Evolutionary conservation across 768 basidiomycete genomes (phyloP).

Genomic region (Pholiota conissans): DNA sequence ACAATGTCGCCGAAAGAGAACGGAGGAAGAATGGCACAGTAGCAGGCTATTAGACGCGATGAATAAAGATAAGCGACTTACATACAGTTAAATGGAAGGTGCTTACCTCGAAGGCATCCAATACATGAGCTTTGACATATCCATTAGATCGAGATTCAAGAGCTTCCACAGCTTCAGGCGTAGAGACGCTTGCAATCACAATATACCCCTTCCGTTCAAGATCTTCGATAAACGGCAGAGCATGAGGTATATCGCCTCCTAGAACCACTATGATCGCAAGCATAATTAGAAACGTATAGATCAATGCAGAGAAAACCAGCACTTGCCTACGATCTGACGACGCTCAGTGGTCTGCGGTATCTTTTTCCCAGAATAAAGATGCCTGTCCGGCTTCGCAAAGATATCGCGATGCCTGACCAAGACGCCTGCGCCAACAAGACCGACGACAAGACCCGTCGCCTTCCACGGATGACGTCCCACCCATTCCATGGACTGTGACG

Average conservation of each 20-base stretch:
- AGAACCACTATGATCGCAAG: conserved; percentile 59
- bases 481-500: conserved; percentile 53
- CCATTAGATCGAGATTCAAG: conserved; percentile 72
- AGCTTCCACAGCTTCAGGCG: conserved; percentile 59
- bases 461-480: conserved; percentile 61
- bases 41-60: conserved; percentile 49
- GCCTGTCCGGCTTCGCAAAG: conserved; percentile 29
- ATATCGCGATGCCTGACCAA: conserved; percentile 54
- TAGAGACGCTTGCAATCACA: conserved; percentile 77
- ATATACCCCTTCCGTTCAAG: conserved; percentile 82
- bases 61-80: neutral
- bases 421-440: conserved; percentile 61
- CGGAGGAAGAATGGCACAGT: conserved; percentile 77
- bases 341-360: conserved; percentile 46
- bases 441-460: conserved; percentile 51
- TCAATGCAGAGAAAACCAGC: neutral
- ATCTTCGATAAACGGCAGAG: conserved; percentile 68
- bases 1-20: conserved; percentile 76
- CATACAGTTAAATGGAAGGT: neutral
- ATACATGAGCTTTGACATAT: conserved; percentile 77
- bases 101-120: conserved; percentile 73
- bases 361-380: conserved; percentile 43
- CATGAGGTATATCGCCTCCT: conserved; percentile 76
- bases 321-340: conserved; percentile 71
- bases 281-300: conserved; percentile 3